A percentile compares a stretch with the other conserved stretches of the same genome.
phyloP scores from a whole-genome alignment of 2,329 filamentous ascomycete species.

The Rugonectria rugulosa region DNA sequence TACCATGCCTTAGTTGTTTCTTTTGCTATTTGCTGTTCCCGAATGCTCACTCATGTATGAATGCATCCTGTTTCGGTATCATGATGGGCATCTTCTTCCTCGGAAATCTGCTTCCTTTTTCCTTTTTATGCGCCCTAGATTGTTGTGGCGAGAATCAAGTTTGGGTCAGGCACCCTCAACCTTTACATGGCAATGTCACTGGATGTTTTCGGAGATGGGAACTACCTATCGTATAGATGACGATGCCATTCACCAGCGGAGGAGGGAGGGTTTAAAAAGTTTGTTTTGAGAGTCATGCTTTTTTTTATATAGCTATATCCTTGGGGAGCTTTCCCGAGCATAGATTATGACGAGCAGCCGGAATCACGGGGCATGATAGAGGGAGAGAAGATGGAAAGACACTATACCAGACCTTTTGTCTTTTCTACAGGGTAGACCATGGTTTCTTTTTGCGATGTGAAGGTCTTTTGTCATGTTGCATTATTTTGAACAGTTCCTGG shows the following conservation, averaged over 20 bases:
- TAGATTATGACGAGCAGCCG: background rate
- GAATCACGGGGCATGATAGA: slow-evolving; percentile 4
- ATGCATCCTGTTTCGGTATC: background rate
- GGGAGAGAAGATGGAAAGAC: no score
- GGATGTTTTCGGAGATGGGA: slow-evolving; percentile 10
- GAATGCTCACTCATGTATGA: background rate
- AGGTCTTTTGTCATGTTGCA: no score
- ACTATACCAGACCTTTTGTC: no score
- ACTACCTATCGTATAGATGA: slow-evolving; percentile 35
- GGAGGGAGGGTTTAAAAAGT: slow-evolving; percentile 33
- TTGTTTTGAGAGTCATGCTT: slow-evolving; percentile 16
- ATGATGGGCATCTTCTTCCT: background rate
- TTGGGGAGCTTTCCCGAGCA: background rate
- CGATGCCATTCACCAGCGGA: slow-evolving; percentile 26
- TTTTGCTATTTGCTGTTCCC: slow-evolving; percentile 14
- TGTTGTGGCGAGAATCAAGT: slow-evolving; percentile 2
- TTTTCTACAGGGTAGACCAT: no score
- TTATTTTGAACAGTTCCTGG: no score
- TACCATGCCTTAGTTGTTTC: no score
- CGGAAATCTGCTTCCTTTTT: slow-evolving; percentile 4
- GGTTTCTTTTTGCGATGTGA: no score
- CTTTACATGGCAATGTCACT: slow-evolving; percentile 12
- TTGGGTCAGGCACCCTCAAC: slow-evolving; percentile 18
- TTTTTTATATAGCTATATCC: background rate
- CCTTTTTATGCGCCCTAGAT: slow-evolving; percentile 3